Evolutionary conservation across 805 yeast genomes (phyloP), one percentile per base, ranked within the genome.

Genomic region (Nakazawaea holstii): DNA sequence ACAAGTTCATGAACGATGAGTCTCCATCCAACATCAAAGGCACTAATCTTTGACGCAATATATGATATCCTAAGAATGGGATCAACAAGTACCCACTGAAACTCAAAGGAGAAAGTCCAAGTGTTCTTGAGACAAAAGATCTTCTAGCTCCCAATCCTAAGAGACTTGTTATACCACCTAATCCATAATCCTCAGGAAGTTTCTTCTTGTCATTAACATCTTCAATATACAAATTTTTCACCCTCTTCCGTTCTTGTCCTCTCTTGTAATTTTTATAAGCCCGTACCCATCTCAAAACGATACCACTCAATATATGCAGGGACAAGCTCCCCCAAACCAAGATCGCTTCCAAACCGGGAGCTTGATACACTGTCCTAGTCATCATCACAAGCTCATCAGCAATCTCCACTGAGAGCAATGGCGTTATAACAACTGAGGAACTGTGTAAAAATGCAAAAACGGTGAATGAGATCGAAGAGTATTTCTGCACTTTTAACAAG

Each of bases 21-120:
- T 84, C 92, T 0, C 88, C 90, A 49, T 82, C 86, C 1, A 79
- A 66, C 2, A 55, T 14, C n/a, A 68, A 27, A 0, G 92, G 90
- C 0, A 67, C 65, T 4, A 71, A 42, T 45, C 88, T 67, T 52
- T 74, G 68, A 39, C 73, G 70, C 10, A 63, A 49, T 14, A 67
- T 66, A 57, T 86, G 94, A 37, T 62, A 70, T 0, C 53, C 42
- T 1, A 80, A 48, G 7, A 77, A 53, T 0, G 76, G 73, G 0
- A 75, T 46, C 33, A 82, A 64, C 3, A 77, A 38, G 56, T 78
- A 79, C 0, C 94, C 94, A 3, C 84, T 68, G 45, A 82, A 72
- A 20, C 78, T 69, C 17, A 80, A 60, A 2, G 89, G 88, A 2
- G 85, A 65, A 5, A 76, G 51, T 0, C 84, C 83, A 9, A 76